A percentile compares a stretch with the other conserved stretches of the same genome.
phyloP scores from a whole-genome alignment of 257 asterid genomes.

The Petrea volubilis region DNA sequence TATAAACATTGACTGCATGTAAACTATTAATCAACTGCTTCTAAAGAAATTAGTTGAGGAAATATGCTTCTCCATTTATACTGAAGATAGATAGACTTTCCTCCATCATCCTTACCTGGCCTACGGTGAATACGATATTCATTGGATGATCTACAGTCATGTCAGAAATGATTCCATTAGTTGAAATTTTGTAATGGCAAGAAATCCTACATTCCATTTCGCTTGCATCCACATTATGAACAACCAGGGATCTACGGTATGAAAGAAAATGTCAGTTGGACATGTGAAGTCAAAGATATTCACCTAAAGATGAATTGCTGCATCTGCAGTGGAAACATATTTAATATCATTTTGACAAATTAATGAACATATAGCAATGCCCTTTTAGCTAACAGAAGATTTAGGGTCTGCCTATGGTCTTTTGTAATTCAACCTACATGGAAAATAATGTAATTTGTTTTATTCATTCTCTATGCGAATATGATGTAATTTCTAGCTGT shows the following conservation, averaged over 20 bases:
- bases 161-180: slow-evolving; percentile 45
- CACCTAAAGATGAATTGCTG: neutral
- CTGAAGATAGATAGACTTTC: neutral
- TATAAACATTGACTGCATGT: neutral
- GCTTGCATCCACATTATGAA: slow-evolving; percentile 50
- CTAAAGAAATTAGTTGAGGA: neutral
- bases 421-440: neutral
- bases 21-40: neutral
- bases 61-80: slow-evolving; percentile 3
- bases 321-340: slow-evolving; percentile 5
- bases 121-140: slow-evolving; percentile 48
- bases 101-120: slow-evolving; percentile 43
- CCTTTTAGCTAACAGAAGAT: slow-evolving; percentile 11
- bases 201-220: slow-evolving; percentile 45
- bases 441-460: neutral
- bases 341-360: slow-evolving; percentile 6
- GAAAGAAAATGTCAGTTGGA: slow-evolving; percentile 24
- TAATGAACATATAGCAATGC: neutral
- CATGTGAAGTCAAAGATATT: slow-evolving; percentile 17
- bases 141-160: slow-evolving; percentile 44
- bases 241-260: slow-evolving; percentile 50
- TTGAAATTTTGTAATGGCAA: slow-evolving; percentile 37
- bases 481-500: neutral
- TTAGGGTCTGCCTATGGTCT: neutral
- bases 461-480: neutral